A percentile compares a stretch with the other conserved stretches of the same genome.
Conservation (phyloP, 164 flowering plant species). For the Berberis vulgaris region DNA sequence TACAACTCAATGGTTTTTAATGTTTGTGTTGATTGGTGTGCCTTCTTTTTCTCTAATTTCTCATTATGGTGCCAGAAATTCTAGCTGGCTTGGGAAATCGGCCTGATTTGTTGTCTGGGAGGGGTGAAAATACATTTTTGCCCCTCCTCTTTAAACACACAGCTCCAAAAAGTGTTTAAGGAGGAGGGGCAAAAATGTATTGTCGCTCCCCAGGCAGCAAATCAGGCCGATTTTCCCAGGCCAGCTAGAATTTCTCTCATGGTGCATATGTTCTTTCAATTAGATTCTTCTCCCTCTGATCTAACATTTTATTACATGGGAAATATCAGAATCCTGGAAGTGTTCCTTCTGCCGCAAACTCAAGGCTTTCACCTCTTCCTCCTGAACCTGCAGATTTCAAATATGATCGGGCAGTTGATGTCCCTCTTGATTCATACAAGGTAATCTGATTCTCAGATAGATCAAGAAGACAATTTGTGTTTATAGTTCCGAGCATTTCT, state of each 20-base stretch:
- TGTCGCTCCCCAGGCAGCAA: too few species aligned
- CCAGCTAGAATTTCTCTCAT: too few species aligned
- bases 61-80: neutral
- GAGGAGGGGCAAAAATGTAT: too few species aligned
- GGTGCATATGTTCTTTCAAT: neutral
- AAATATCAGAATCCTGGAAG: conserved; percentile 52
- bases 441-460: conserved; percentile 8
- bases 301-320: neutral
- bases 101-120: too few species aligned
- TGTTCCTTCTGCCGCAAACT: conserved; percentile 56
- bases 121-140: too few species aligned
- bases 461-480: neutral
- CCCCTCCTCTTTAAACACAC: too few species aligned
- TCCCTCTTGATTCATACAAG: conserved; percentile 62
- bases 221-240: too few species aligned
- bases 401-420: conserved; percentile 70
- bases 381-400: conserved; percentile 79
- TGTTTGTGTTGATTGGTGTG: too few species aligned
- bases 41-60: neutral
- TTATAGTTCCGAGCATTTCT: neutral
- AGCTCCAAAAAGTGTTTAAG: too few species aligned
- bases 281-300: neutral
- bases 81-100: too few species aligned
- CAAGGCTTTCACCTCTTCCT: conserved; percentile 90
- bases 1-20: too few species aligned